Percentiles rank a stretch among this genome's conserved stretches.
Evolutionary conservation across 257 asterid species (phyloP).

Genomic region (Salvia splendens): DNA sequence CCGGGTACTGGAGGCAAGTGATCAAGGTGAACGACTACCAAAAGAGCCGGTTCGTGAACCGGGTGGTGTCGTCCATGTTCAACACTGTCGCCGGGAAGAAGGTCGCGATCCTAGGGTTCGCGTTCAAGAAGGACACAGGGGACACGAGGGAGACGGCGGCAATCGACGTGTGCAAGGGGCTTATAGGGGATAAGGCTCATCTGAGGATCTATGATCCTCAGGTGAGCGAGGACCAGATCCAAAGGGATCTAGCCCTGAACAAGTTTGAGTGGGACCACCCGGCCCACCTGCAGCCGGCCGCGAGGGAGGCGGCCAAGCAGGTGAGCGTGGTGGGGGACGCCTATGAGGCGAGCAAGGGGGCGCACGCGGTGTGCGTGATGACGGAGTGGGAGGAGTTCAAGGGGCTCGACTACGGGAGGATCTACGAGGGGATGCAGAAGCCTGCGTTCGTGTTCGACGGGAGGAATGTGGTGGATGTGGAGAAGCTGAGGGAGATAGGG

Average conservation of each 20-base stretch:
- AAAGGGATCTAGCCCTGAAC: constrained; percentile 64
- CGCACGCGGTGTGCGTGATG: constrained; percentile 65
- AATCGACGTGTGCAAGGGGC: constrained; percentile 69
- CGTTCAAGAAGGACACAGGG: constrained; percentile 74
- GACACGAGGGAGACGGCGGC: constrained; percentile 75
- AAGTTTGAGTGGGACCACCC: constrained; percentile 79
- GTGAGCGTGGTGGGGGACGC: constrained; percentile 58
- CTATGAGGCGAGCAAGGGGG: constrained; percentile 59
- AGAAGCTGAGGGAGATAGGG: constrained; percentile 64
- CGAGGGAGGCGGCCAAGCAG: constrained; percentile 47
- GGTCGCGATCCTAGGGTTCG: constrained; percentile 63
- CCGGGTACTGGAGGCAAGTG: constrained; percentile 70
- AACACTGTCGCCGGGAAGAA: constrained; percentile 69
- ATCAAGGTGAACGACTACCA: constrained; percentile 72
- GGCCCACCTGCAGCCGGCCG: constrained; percentile 61
- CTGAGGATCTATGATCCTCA: constrained; percentile 70
- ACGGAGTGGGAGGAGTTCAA: constrained; percentile 77
- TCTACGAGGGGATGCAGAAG: constrained; percentile 64
- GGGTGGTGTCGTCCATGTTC: constrained; percentile 68
- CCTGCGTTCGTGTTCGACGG: constrained; percentile 70
- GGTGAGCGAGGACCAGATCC: constrained; percentile 67
- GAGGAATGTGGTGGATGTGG: constrained; percentile 49
- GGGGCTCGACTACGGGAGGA: constrained; percentile 55
- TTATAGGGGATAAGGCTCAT: constrained; percentile 63
- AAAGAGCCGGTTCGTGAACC: constrained; percentile 67